These are phyloP conservation scores for Cystobasidium ongulense DNA, from an alignment of 768 basidiomycete species.

Conservation along the genomic window DNA sequence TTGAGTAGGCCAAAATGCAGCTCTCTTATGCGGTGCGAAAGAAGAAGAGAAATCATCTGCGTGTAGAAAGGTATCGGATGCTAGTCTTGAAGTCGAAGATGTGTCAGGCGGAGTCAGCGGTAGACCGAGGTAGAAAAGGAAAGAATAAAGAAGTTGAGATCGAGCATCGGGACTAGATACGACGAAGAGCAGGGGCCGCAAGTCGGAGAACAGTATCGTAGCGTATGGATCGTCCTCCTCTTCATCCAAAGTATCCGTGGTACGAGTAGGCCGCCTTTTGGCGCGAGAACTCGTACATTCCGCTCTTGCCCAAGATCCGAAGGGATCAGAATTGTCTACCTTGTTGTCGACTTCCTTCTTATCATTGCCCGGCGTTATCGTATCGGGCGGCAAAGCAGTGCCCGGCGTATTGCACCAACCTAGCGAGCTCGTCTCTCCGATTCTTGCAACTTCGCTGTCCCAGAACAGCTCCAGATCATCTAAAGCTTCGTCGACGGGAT, in stretches of 20 bases:
- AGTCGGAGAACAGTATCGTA: slow-evolving; percentile 46
- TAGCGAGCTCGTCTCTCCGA: slow-evolving; percentile 44
- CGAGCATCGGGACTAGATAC: slow-evolving; percentile 42
- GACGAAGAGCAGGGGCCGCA: slow-evolving; percentile 45
- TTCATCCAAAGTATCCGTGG: slow-evolving; percentile 40
- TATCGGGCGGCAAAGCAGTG: slow-evolving; percentile 15
- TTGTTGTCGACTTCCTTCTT: not conserved
- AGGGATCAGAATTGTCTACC: slow-evolving; percentile 35
- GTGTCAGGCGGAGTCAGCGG: slow-evolving; percentile 45
- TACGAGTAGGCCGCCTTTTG: slow-evolving; percentile 37
- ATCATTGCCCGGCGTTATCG: not conserved
- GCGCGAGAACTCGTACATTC: slow-evolving; percentile 38
- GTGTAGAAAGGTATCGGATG: slow-evolving; percentile 44
- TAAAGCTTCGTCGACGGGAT: slow-evolving; percentile 34
- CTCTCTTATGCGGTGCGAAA: not conserved
- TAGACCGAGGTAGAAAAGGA: slow-evolving; percentile 46
- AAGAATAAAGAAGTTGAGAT: slow-evolving; percentile 45
- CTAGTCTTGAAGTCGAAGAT: slow-evolving; percentile 43
- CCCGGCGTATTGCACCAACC: slow-evolving; percentile 43
- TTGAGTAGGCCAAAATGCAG: slow-evolving; percentile 34
- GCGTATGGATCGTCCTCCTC: slow-evolving; percentile 47
- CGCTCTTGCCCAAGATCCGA: slow-evolving; percentile 42
- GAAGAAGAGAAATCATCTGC: slow-evolving; percentile 33
- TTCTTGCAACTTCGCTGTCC: slow-evolving; percentile 46
- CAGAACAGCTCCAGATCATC: slow-evolving; percentile 45